A percentile compares a stretch with the other conserved stretches of the same genome.
Evolutionary conservation across 139 green algal genomes (phyloP).

Genomic region (Pleodorina starrii): DNA sequence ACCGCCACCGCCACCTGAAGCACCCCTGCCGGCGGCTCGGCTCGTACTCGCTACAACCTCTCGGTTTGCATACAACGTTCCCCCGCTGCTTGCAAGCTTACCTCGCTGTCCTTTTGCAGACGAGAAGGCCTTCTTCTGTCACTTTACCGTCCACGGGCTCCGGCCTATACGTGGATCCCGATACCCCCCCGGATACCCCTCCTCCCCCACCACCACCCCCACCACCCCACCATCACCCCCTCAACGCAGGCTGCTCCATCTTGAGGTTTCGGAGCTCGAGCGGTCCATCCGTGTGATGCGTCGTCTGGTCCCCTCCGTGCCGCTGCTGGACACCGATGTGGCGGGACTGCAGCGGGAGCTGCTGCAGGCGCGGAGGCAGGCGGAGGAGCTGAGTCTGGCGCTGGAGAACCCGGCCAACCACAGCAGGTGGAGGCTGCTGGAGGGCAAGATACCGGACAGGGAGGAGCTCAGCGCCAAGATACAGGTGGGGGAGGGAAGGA

Average conservation of each 20-base stretch:
- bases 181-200: too few species aligned
- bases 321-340: slow-evolving; percentile 71
- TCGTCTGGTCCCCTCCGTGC: slow-evolving; percentile 67
- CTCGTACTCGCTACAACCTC: too few species aligned
- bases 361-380: slow-evolving; percentile 71
- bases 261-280: slow-evolving; percentile 76
- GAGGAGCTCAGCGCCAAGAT: slow-evolving; percentile 85
- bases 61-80: too few species aligned
- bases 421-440: slow-evolving; percentile 75
- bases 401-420: slow-evolving; percentile 85
- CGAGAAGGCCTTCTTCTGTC: too few species aligned
- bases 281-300: slow-evolving; percentile 67
- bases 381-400: slow-evolving; percentile 69
- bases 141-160: too few species aligned
- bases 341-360: slow-evolving; percentile 74
- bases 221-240: too few species aligned
- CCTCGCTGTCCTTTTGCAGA: too few species aligned
- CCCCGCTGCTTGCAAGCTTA: too few species aligned
- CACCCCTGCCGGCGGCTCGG: too few species aligned
- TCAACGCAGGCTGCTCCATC: slow-evolving; percentile 49
- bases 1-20: too few species aligned
- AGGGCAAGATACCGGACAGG: slow-evolving; percentile 81
- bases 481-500: slow-evolving; percentile 48
- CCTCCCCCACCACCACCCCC: too few species aligned
- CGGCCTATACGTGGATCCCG: too few species aligned